Evolutionary conservation across 306 rosid species (phyloP).

Genomic region (Trifolium fragiferum): DNA sequence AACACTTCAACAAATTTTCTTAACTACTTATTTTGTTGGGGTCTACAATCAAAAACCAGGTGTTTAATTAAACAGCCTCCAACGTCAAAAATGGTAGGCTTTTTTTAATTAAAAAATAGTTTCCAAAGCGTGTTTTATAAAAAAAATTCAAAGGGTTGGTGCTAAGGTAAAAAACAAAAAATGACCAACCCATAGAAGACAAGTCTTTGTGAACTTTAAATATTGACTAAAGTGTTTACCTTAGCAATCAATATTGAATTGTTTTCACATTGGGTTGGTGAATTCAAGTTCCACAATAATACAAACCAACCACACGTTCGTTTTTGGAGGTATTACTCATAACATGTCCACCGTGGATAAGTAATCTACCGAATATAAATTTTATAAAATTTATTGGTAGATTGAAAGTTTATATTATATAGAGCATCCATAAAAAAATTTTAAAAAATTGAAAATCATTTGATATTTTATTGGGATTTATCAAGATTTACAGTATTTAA

Average conservation of each 20-base stretch:
- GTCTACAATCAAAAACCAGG: background rate
- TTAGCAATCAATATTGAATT: conserved; percentile 47
- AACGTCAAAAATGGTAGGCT: conserved; percentile 22
- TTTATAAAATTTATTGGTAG: too few species aligned
- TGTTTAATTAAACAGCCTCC: background rate
- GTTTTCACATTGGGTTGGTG: conserved; percentile 40
- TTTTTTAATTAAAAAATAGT: conserved; percentile 4
- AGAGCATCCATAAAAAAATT: too few species aligned
- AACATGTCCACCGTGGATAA: too few species aligned
- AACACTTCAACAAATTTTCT: background rate
- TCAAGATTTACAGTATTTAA: too few species aligned
- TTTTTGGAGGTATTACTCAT: background rate
- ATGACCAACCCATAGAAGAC: conserved; percentile 27
- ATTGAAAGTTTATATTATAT: too few species aligned
- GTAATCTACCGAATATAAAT: too few species aligned
- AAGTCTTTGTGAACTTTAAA: conserved; percentile 29
- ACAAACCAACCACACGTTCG: background rate
- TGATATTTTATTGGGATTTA: too few species aligned
- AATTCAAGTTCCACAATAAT: conserved; percentile 9
- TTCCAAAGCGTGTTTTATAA: conserved; percentile 24
- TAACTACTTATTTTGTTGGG: background rate
- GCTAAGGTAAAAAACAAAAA: conserved; percentile 38
- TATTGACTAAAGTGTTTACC: conserved; percentile 39
- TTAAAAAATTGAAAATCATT: too few species aligned
- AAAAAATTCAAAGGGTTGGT: conserved; percentile 42